Base-by-base conservation (phyloP, 768 basidiomycete genomes). In the Termitomyces titanicus region DNA sequence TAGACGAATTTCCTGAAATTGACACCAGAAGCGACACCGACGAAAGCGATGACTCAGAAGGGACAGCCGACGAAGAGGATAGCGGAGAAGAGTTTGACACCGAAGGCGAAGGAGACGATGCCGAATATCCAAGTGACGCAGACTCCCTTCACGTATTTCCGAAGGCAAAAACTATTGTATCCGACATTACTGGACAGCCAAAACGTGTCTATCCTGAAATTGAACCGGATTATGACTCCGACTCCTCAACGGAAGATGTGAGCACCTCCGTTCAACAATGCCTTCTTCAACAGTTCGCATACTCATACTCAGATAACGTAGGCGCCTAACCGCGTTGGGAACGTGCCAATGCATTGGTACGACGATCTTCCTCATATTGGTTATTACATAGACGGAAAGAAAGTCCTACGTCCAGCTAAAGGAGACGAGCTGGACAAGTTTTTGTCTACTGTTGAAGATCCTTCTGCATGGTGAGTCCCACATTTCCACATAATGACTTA, bases 341-440 rank as follows among this genome's bases (percentile, higher is more conserved):
- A 96, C 71, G 77, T 99, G 58, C 97, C 97, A 44, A 88, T 89
- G 81, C 94, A 99, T 66, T 99, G 96, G 94, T 99, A 99, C 70
- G 97, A 98, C 68, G 95, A 98, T 76, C 77, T 99, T 62, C 97
- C 97, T n/a, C 97, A 99, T 72, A 82, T 99, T 66, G 97, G 97
- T 44, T 99, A 99, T 73, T 84, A 94, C 70, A 86, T 98, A 63
- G 84, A 94, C 68, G 97, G 97, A 51, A 96, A 93, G 74, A 88
- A 88, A 68, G 86, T 99, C 46, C 80, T 98, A 59, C 88, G 94
- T 51, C 95, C 97, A 12, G 96, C 94, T 40, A 86, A 88, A 63
- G 94, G 94, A 42, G 97, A 99, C 66, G 97, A 98, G 70, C 75
- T 99, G 50, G 97, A 99, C 77, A 97, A 92, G 70, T 99, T 99